Evolutionary conservation across 2,329 filamentous ascomycete genomes (phyloP), one percentile per base, ranked within the genome.

Genomic region (Pseudocercospora crystallina): DNA sequence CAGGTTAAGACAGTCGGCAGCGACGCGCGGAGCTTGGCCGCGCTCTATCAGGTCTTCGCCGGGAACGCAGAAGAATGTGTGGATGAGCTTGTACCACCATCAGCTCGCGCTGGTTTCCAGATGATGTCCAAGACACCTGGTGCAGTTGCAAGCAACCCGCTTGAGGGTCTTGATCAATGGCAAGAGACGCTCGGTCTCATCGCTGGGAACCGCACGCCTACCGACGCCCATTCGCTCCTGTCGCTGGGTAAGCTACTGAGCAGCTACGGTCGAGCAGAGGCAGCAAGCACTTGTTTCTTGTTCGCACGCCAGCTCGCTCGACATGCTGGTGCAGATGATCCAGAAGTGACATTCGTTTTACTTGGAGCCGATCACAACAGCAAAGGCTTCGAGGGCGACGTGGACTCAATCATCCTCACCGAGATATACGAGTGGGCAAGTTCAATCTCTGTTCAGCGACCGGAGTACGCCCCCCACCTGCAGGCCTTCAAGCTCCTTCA

Each of bases 21-120:
- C 47, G 89, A 87, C 61, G 90, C 90, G 46, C 88, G 96, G 69
- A 89, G 92, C 2, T 77, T 99, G 39, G 91, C 92, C 29, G 90
- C 92, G 0, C 74, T 99, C 3, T 99, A 99, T 69, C 90, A 95
- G 65, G 85, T 97, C 1, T 85, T 99, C 54, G 94, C 91, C 17
- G 92, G 94, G 0, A 99, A 96, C 65, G 83, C 87, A 51, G 91
- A 96, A 58, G 94, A 99, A 61, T 95, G 90, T 59, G 85, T 97
- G 12, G 94, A 99, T 68, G 91, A 97, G 69, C 84, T 99, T 48
- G 94, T 99, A 1, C 91, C 94, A 5, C 86, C 87, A 2, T 95
- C 95, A 59, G 94, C 94, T 13, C 83, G 95, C 36, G 91, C 92
- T 53, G 94, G 94, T 1, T 83, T 96, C 60, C 90, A 95, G 68